Evolutionary conservation across 2,329 filamentous ascomycete genomes (phyloP).

Genomic region (Aquanectria penicillioides): DNA sequence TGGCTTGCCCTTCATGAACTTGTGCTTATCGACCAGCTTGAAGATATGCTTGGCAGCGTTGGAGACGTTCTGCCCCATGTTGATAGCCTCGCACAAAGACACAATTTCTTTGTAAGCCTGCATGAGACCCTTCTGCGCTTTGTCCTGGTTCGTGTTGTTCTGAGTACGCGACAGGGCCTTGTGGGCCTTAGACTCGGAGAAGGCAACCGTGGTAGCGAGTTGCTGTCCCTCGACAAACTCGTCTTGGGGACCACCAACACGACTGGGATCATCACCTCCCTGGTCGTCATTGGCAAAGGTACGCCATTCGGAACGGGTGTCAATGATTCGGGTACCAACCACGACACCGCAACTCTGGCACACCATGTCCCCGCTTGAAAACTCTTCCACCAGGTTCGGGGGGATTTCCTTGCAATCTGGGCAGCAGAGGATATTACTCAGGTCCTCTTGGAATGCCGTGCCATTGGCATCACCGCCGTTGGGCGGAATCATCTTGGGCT

Average conservation of each 20-base stretch:
- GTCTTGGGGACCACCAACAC: conserved; percentile 95
- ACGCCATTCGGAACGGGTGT: conserved; percentile 97
- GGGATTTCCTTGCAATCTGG: conserved; percentile 91
- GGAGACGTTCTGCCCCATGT: conserved; percentile 81
- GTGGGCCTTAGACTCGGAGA: conserved; percentile 76
- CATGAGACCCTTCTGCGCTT: conserved; percentile 82
- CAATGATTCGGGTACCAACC: conserved; percentile 89
- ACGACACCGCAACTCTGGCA: conserved; percentile 93
- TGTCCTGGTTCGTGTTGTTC: conserved; percentile 86
- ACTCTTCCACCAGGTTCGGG: conserved; percentile 94
- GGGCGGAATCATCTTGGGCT: conserved; percentile 58
- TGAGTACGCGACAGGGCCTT: conserved; percentile 85
- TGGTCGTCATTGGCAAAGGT: conserved; percentile 99
- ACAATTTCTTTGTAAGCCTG: conserved; percentile 91
- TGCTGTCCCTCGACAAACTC: conserved; percentile 90
- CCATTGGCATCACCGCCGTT: conserved; percentile 45
- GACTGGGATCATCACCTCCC: conserved; percentile 94
- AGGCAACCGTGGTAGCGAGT: conserved; percentile 88
- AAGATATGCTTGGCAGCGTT: conserved; percentile 95
- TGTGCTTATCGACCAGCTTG: conserved; percentile 93
- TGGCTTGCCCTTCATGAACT: conserved; percentile 94
- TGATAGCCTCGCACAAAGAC: conserved; percentile 84
- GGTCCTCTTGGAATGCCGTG: conserved; percentile 79
- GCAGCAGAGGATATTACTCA: conserved; percentile 87
- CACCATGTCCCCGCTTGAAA: conserved; percentile 90